Evolutionary conservation across 140 eudicot genomes (phyloP).

Genomic region (Stevia rebaudiana): DNA sequence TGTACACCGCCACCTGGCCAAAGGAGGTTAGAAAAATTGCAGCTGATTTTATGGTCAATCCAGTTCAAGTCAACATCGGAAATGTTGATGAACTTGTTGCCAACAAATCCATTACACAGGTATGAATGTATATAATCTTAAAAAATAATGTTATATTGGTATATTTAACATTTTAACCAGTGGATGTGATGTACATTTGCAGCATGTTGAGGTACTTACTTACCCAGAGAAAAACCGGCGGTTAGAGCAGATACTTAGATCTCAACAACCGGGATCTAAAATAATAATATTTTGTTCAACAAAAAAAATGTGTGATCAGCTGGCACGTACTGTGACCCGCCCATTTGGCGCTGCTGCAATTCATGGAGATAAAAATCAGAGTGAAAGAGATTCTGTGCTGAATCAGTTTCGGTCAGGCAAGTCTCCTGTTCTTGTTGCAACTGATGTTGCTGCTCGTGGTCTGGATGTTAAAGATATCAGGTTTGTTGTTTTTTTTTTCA

Average conservation of each 20-base stretch:
- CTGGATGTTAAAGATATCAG: slow-evolving; percentile 89
- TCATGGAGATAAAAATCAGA: slow-evolving; percentile 87
- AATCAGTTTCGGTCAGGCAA: slow-evolving; percentile 77
- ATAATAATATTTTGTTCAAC: slow-evolving; percentile 88
- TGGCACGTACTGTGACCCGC: slow-evolving; percentile 61
- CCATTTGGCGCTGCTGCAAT: slow-evolving; percentile 91
- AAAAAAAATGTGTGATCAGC: slow-evolving; percentile 87
- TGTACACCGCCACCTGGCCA: slow-evolving; percentile 99
- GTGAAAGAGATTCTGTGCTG: slow-evolving; percentile 85
- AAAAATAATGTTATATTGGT: neutral
- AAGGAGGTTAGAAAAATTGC: slow-evolving; percentile 95
- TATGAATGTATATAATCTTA: slow-evolving; percentile 8
- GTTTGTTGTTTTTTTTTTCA: slow-evolving; percentile 31
- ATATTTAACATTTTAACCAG: neutral
- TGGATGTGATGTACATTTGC: slow-evolving; percentile 18
- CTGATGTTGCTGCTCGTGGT: slow-evolving; percentile 99
- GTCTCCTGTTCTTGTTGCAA: slow-evolving; percentile 87
- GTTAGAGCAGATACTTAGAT: slow-evolving; percentile 76
- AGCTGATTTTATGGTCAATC: slow-evolving; percentile 69
- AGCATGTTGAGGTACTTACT: slow-evolving; percentile 81
- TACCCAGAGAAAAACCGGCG: slow-evolving; percentile 65
- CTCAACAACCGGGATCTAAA: slow-evolving; percentile 91
- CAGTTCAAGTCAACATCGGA: slow-evolving; percentile 93
- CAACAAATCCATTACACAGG: slow-evolving; percentile 93
- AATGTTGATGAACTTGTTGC: slow-evolving; percentile 91